Conservation (phyloP, 192 early-diverging fungal species). For the Dissophora ornata region DNA sequence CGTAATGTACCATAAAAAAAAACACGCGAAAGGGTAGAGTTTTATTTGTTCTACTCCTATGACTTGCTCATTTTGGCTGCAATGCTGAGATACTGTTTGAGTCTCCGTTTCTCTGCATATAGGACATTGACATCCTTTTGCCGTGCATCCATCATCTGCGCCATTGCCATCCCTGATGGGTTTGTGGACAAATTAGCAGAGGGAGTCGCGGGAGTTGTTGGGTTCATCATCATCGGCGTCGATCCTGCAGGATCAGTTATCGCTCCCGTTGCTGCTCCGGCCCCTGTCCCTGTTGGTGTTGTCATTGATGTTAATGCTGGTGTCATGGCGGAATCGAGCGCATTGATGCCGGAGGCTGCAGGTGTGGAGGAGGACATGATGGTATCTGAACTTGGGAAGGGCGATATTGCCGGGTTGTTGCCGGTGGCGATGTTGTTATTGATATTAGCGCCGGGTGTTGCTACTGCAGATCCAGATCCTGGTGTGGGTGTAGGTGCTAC, state of each 20-base stretch:
- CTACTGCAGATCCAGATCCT: neutral
- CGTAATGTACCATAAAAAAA: neutral
- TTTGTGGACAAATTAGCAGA: constrained; percentile 1
- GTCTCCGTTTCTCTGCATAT: constrained; percentile 23
- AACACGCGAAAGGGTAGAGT: too few species aligned
- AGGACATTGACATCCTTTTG: constrained; percentile 31
- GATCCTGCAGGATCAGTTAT: neutral
- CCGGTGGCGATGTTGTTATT: too few species aligned
- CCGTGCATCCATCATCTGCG: constrained; percentile 49
- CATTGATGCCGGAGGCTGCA: constrained; percentile 2
- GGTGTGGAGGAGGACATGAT: constrained; percentile 31
- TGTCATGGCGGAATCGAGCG: neutral
- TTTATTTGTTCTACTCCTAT: constrained; percentile 4
- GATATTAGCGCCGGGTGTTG: neutral
- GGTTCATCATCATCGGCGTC: neutral
- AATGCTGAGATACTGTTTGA: constrained; percentile 20
- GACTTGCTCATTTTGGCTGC: constrained; percentile 37
- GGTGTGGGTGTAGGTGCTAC: constrained; percentile 3
- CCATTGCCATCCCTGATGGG: constrained; percentile 3
- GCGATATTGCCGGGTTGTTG: constrained; percentile 8
- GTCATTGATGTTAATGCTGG: neutral
- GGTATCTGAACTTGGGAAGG: constrained; percentile 25
- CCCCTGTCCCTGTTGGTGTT: neutral
- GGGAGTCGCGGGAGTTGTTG: constrained; percentile 30
- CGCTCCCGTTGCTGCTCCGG: neutral